phyloP scores from a whole-genome alignment of 139 green algal species.

The Coccomyxa sp. region DNA sequence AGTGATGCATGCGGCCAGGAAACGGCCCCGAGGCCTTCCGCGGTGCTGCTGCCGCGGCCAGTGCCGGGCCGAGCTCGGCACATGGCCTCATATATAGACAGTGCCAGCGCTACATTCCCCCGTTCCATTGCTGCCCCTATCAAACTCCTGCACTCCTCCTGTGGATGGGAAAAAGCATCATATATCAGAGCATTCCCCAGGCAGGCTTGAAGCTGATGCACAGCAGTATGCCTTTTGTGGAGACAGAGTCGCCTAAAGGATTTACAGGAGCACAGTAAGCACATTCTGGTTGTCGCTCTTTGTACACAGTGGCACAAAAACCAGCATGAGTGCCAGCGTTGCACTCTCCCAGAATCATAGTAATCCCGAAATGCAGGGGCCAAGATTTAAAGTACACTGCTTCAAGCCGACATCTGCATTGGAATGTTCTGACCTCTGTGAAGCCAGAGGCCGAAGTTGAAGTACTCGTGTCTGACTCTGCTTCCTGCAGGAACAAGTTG shows the following conservation, averaged over 20 bases:
- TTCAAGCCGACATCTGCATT: too few species aligned
- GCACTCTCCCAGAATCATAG: background rate
- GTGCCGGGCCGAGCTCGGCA: slow-evolving; percentile 10
- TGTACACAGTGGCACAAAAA: background rate
- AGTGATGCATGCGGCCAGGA: slow-evolving; percentile 59
- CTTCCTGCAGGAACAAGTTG: background rate
- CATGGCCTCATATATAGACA: slow-evolving; percentile 68
- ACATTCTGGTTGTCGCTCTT: background rate
- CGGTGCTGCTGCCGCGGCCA: background rate
- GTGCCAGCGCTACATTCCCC: slow-evolving; percentile 58
- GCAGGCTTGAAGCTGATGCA: background rate
- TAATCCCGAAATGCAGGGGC: background rate
- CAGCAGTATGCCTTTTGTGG: background rate
- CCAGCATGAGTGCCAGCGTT: background rate
- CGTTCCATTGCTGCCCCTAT: slow-evolving; percentile 45
- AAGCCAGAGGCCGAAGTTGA: background rate
- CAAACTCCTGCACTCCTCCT: slow-evolving; percentile 27
- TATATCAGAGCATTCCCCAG: background rate
- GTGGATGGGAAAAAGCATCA: background rate
- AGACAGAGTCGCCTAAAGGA: background rate
- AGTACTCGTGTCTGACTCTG: background rate
- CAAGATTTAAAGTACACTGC: too few species aligned
- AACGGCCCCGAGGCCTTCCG: background rate
- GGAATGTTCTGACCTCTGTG: background rate
- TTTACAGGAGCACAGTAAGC: background rate